phyloP scores from a whole-genome alignment of 306 rosid genomes.

The Trifolium repens region DNA sequence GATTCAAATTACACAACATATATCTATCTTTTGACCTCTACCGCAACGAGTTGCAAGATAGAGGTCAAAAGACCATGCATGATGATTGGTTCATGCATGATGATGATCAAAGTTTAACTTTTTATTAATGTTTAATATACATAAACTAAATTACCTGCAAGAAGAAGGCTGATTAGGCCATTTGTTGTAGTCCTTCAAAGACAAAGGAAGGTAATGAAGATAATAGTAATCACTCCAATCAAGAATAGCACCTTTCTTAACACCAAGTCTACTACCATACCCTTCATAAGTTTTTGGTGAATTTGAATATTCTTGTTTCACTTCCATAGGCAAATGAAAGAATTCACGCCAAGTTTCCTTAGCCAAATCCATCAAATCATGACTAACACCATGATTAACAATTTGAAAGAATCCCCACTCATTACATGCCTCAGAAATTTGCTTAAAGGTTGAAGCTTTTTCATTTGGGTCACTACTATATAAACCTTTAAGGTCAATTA shows the following conservation, averaged over 20 bases:
- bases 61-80: too few relatives aligned
- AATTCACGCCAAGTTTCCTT: conserved; percentile 65
- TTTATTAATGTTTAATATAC: too few relatives aligned
- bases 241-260: conserved; percentile 79
- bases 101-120: too few relatives aligned
- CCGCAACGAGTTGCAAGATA: too few relatives aligned
- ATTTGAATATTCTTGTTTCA: conserved; percentile 68
- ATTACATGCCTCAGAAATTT: conserved; percentile 63
- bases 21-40: not conserved
- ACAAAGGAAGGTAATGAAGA: conserved; percentile 73
- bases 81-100: too few relatives aligned
- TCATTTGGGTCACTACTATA: not conserved
- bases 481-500: conserved; percentile 60
- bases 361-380: conserved; percentile 56
- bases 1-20: not conserved
- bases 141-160: conserved; percentile 31
- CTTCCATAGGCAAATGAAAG: conserved; percentile 69
- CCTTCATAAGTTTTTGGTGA: conserved; percentile 86
- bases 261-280: conserved; percentile 81
- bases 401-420: conserved; percentile 86
- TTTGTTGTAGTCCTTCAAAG: conserved; percentile 60
- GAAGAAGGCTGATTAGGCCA: conserved; percentile 66
- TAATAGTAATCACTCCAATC: conserved; percentile 91
- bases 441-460: conserved; percentile 10
- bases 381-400: conserved; percentile 69